Conservation (phyloP, 228 moss, liverwort and hornwort species). For the Sphagnum magellanicum region DNA sequence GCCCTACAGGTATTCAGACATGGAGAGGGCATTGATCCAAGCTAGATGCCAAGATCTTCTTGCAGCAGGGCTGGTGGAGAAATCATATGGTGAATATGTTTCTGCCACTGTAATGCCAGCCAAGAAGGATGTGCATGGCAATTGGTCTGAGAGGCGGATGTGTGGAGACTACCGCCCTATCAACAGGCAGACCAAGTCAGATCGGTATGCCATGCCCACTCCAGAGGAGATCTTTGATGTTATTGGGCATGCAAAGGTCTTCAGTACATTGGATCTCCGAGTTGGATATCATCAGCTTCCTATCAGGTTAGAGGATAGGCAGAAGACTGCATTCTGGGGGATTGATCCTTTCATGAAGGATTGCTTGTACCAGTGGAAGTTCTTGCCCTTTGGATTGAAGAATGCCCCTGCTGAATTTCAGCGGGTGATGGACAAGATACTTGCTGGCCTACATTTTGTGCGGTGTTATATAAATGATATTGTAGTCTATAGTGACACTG, state of each 20-base stretch:
- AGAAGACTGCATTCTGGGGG: neutral
- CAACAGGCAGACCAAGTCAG: neutral
- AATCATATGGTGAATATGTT: neutral
- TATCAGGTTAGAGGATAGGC: neutral
- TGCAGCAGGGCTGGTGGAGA: neutral
- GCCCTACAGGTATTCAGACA: neutral
- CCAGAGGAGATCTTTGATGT: slow-evolving; percentile 8
- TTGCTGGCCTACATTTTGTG: too few species aligned
- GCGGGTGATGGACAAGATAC: too few species aligned
- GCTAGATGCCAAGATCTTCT: neutral
- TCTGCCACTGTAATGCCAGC: slow-evolving; percentile 1
- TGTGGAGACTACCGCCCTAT: slow-evolving; percentile 8
- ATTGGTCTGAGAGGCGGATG: neutral
- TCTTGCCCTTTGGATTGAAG: too few species aligned
- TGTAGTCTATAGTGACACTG: too few species aligned
- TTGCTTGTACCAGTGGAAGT: too few species aligned
- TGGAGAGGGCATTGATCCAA: slow-evolving; percentile 2
- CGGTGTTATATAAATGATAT: too few species aligned
- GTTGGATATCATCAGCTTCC: neutral
- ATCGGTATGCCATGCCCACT: slow-evolving; percentile 5
- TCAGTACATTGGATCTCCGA: slow-evolving; percentile 1
- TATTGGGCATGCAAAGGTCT: neutral
- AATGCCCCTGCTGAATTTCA: too few species aligned
- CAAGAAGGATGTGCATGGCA: neutral
- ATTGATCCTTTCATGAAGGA: neutral